Base-by-base conservation (phyloP, 2,329 filamentous ascomycete species). In the Colletotrichum sp. region DNA sequence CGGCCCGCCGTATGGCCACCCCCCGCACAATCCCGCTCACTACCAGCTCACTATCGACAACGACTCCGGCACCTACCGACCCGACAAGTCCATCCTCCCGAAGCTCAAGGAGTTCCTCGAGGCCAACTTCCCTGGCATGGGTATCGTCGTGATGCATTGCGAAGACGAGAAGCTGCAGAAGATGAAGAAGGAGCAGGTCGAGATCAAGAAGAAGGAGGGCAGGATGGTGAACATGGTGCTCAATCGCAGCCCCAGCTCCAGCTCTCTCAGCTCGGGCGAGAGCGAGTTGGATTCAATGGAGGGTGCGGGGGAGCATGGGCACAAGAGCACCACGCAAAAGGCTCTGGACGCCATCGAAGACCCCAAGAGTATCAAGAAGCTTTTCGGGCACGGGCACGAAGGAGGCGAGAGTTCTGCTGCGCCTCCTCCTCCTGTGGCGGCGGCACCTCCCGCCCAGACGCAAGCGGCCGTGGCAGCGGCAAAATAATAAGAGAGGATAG, bases 31-130 rank as follows among this genome's bases (percentile, higher is more conserved):
- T 72, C 90, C 86, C n/a, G 82, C 84, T 68, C 88, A 89, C 82
- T 99, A 98, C 83, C 94, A 98, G 82, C 90, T 99, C 10, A 88
- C 97, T 78, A 98, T 99, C 81, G 96, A 99, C 87, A 99, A 99
- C 81, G 96, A 98, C 84, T 95, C 93, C 71, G 96, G 96, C 13
- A 99, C 96, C 0, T 99, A 99, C 83, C 92, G 96, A 1, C 96
- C 96, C 0, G 95, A 98, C 81, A 94, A 94, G 72, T 89, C 92
- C 13, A 88, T 95, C 12, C 89, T 99, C 2, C 94, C 94, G 0
- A 83, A 93, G 1, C 88, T 99, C 2, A 92, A 93, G 68, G 81
- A 87, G 13, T 98, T 95, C 81, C 85, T 99, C 3, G 86, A 92
- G 36, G 84, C 83, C 28, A 95, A 96, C 78, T 92, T 98, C 38